A percentile compares a stretch with the other conserved stretches of the same genome.
These are phyloP conservation scores for Bipolaris victoriae DNA, from an alignment of 2,329 filamentous ascomycete species.

Conservation along the genomic window DNA sequence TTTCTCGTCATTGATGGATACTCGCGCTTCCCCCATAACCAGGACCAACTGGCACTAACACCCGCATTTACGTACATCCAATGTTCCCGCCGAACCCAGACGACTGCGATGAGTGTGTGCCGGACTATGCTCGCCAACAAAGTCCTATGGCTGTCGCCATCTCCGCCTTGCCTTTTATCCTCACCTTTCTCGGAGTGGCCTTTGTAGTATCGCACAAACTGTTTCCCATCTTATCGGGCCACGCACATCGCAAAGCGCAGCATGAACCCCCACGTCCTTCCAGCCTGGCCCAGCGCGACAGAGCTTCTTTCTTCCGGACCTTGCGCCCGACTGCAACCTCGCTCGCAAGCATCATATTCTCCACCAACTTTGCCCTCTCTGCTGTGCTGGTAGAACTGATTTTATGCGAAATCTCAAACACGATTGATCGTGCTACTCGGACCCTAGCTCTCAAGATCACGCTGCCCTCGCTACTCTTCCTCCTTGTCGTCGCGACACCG, in stretches of 20 bases:
- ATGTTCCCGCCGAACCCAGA: slow-evolving; percentile 49
- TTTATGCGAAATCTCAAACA: slow-evolving; percentile 81
- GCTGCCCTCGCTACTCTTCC: slow-evolving; percentile 71
- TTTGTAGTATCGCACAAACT: slow-evolving; percentile 69
- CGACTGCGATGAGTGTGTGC: slow-evolving; percentile 65
- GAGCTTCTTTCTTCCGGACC: slow-evolving; percentile 46
- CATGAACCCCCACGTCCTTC: slow-evolving; percentile 68
- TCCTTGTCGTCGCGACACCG: slow-evolving; percentile 77
- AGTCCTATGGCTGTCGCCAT: slow-evolving; percentile 61
- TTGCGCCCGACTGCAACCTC: slow-evolving; percentile 43
- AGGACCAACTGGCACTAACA: slow-evolving; percentile 29
- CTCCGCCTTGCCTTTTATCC: slow-evolving; percentile 70
- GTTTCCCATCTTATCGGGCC: slow-evolving; percentile 72
- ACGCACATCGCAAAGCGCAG: slow-evolving; percentile 63
- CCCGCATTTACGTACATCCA: slow-evolving; percentile 18
- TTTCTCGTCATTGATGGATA: slow-evolving; percentile 34
- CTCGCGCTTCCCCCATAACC: slow-evolving; percentile 22
- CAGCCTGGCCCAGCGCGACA: slow-evolving; percentile 32
- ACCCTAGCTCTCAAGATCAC: slow-evolving; percentile 71
- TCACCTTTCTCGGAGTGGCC: slow-evolving; percentile 70
- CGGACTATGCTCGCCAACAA: slow-evolving; percentile 53
- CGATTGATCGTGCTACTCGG: slow-evolving; percentile 71
- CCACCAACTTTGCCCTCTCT: slow-evolving; percentile 76
- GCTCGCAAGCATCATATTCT: slow-evolving; percentile 71
- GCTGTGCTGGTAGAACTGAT: slow-evolving; percentile 80